phyloP scores from a whole-genome alignment of 164 flowering plant genomes.

The Malania oleifera region DNA sequence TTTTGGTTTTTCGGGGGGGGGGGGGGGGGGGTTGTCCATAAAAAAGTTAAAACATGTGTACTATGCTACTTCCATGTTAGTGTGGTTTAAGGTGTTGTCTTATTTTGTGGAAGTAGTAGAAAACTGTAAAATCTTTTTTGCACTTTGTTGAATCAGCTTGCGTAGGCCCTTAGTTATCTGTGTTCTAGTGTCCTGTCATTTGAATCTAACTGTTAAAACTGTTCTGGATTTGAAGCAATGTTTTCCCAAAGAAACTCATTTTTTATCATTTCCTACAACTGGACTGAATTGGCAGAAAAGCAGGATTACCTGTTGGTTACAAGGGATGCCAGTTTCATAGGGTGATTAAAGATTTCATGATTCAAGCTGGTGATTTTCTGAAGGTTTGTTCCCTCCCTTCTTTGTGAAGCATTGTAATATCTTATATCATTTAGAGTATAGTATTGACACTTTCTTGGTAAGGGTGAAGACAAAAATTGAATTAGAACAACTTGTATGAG shows the following conservation, averaged over 20 bases:
- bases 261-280: slow-evolving; percentile 5
- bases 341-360: slow-evolving; percentile 95
- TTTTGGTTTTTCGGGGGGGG: too few relatives aligned
- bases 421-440: background rate
- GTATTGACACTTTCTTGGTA: background rate
- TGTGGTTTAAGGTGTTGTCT: too few relatives aligned
- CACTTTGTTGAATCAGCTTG: background rate
- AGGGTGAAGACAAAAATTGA: too few relatives aligned
- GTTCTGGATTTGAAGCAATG: background rate
- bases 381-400: slow-evolving; percentile 46
- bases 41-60: too few relatives aligned
- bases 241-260: background rate
- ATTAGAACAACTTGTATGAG: too few relatives aligned
- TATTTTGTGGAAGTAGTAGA: slow-evolving; percentile 6
- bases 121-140: background rate
- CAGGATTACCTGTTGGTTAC: slow-evolving; percentile 87
- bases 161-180: too few relatives aligned
- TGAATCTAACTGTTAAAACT: slow-evolving; percentile 1
- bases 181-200: too few relatives aligned
- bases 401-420: background rate
- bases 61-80: too few relatives aligned
- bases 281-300: slow-evolving; percentile 55
- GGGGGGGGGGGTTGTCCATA: too few relatives aligned
- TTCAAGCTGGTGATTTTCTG: slow-evolving; percentile 92
- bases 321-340: slow-evolving; percentile 94